A percentile compares a stretch with the other conserved stretches of the same genome.
phyloP scores from a whole-genome alignment of 306 rosid species.

The Cucurbita pepo region DNA sequence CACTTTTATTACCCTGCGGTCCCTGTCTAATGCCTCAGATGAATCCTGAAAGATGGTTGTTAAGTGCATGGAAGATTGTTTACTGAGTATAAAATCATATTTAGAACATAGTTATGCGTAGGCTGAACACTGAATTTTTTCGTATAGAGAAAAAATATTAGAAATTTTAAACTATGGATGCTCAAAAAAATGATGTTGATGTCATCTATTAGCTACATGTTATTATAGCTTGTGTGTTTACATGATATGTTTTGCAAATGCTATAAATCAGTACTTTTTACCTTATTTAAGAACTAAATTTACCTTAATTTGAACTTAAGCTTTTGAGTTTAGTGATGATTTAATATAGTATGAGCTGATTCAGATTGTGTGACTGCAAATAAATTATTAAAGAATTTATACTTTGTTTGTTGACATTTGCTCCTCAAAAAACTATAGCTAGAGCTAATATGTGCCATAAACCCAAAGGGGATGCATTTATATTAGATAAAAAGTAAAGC shows the following conservation, averaged over 20 bases:
- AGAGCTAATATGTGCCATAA: neutral
- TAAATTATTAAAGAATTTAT: neutral
- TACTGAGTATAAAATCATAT: neutral
- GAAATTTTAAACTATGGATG: neutral
- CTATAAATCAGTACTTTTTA: neutral
- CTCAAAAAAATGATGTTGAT: neutral
- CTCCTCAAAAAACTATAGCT: neutral
- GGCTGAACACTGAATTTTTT: neutral
- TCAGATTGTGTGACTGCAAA: neutral
- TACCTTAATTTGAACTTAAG: neutral
- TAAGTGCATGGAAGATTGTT: neutral
- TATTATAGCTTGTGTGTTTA: neutral
- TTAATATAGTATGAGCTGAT: neutral
- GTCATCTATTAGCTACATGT: neutral
- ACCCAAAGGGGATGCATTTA: neutral
- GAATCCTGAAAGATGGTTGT: neutral
- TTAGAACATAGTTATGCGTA: neutral
- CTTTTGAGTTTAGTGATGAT: neutral
- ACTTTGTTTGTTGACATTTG: neutral
- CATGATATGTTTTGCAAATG: neutral
- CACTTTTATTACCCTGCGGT: neutral
- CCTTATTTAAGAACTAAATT: neutral
- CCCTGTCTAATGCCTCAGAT: neutral
- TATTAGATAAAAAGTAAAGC: neutral
- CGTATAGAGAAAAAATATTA: neutral